These are phyloP conservation scores for Cryptosporidium viatorum DNA, from an alignment of 169 alveolate genomes.

Conservation along the genomic window DNA sequence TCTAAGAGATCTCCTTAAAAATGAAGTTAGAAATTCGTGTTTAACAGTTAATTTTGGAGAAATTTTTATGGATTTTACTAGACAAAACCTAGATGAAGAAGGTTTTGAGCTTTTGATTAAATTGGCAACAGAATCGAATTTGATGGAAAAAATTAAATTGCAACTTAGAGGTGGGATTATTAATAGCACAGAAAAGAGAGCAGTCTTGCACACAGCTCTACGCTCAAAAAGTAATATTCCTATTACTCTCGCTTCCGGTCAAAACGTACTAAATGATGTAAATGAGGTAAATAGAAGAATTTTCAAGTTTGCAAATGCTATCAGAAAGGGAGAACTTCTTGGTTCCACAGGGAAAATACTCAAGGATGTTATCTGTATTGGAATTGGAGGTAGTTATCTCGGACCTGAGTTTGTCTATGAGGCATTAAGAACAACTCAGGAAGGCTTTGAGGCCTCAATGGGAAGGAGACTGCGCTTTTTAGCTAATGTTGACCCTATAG, in stretches of 20 bases:
- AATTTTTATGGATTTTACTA: constrained; percentile 84
- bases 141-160: constrained; percentile 77
- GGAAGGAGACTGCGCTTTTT: constrained; percentile 91
- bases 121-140: constrained; percentile 78
- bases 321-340: constrained; percentile 88
- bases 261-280: constrained; percentile 82
- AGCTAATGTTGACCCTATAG: constrained; percentile 99
- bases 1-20: constrained; percentile 79
- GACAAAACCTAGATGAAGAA: constrained; percentile 81
- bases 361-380: constrained; percentile 92
- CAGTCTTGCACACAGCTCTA: constrained; percentile 97
- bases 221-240: constrained; percentile 83
- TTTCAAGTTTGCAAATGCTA: constrained; percentile 80
- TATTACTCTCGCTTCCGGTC: constrained; percentile 43
- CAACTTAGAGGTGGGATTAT: constrained; percentile 90
- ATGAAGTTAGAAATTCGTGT: constrained; percentile 78
- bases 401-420: constrained; percentile 94
- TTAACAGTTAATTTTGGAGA: constrained; percentile 77
- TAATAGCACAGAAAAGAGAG: constrained; percentile 94
- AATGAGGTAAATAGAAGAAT: constrained; percentile 82
- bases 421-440: constrained; percentile 89
- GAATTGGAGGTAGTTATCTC: constrained; percentile 99
- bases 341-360: constrained; percentile 94
- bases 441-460: constrained; percentile 76
- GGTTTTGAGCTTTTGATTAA: constrained; percentile 77